Conservation (phyloP, 192 early-diverging fungal genomes). For the Coemansia sp. region DNA sequence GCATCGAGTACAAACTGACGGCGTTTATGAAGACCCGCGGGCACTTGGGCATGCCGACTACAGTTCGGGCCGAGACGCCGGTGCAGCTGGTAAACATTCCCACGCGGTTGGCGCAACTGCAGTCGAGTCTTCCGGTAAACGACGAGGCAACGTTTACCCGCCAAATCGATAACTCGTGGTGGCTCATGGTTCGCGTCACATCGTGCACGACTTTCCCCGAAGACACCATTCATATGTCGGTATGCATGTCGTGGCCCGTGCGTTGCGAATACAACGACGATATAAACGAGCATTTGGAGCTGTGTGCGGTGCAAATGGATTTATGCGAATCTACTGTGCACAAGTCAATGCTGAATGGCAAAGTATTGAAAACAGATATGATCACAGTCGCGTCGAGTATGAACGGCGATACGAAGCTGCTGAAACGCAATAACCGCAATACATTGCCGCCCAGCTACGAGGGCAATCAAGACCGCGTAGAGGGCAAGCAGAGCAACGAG, state of each 20-base stretch:
- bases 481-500: neutral
- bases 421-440: neutral
- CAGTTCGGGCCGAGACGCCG: constrained; percentile 8
- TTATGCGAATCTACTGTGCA: constrained; percentile 31
- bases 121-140: constrained; percentile 20
- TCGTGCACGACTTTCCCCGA: constrained; percentile 27
- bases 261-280: constrained; percentile 13
- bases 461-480: neutral
- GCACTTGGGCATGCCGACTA: neutral
- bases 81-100: constrained; percentile 41
- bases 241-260: constrained; percentile 27
- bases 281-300: constrained; percentile 6
- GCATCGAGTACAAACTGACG: constrained; percentile 32
- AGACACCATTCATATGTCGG: constrained; percentile 20
- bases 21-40: constrained; percentile 18
- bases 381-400: constrained; percentile 12
- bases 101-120: constrained; percentile 15
- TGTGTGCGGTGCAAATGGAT: constrained; percentile 25
- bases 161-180: constrained; percentile 37
- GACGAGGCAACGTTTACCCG: constrained; percentile 38
- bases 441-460: neutral
- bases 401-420: neutral
- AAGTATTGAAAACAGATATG: constrained; percentile 15
- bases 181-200: constrained; percentile 27
- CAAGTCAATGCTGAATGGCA: constrained; percentile 25